Percentiles rank a stretch among this genome's conserved stretches.
phyloP scores from a whole-genome alignment of 208 protist species.

The Leishmania aethiopica region DNA sequence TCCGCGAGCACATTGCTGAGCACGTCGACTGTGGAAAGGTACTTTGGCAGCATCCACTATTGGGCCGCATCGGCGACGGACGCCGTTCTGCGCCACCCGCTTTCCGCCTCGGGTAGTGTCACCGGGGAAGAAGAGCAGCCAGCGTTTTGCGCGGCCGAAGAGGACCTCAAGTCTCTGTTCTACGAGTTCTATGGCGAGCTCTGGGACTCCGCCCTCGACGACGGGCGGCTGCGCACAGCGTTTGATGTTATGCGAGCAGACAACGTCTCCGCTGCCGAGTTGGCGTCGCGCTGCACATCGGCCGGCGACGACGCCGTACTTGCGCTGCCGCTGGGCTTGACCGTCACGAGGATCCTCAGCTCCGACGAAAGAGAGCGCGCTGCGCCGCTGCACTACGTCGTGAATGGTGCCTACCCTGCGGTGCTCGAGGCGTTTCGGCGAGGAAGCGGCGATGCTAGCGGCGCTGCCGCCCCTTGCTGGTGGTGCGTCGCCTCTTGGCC shows the following conservation, averaged over 20 bases:
- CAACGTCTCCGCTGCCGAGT: constrained; percentile 29
- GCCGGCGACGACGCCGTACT: constrained; percentile 14
- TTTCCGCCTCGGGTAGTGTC: neutral
- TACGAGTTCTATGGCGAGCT: constrained; percentile 59
- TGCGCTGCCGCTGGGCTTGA: constrained; percentile 18
- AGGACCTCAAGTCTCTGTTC: constrained; percentile 53
- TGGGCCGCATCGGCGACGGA: constrained; percentile 44
- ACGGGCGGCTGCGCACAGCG: constrained; percentile 62
- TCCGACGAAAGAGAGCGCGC: neutral
- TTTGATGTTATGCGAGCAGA: constrained; percentile 47
- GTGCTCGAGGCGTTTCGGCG: constrained; percentile 39
- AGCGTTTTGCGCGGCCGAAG: constrained; percentile 16
- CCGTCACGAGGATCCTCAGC: constrained; percentile 14
- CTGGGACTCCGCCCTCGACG: constrained; percentile 64
- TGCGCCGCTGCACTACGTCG: constrained; percentile 46
- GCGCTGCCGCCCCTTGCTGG: constrained; percentile 10
- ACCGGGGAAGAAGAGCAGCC: neutral
- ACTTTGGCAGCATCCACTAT: constrained; percentile 56
- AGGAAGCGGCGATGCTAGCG: neutral
- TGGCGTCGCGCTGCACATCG: constrained; percentile 38
- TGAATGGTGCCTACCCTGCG: constrained; percentile 81
- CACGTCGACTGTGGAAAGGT: constrained; percentile 50
- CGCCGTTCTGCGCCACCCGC: constrained; percentile 26
- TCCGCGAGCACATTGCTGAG: constrained; percentile 39
- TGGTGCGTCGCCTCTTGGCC: constrained; percentile 28